These are phyloP conservation scores for Aeschynomene evenia DNA, from an alignment of 306 rosid genomes.

Conservation along the genomic window DNA sequence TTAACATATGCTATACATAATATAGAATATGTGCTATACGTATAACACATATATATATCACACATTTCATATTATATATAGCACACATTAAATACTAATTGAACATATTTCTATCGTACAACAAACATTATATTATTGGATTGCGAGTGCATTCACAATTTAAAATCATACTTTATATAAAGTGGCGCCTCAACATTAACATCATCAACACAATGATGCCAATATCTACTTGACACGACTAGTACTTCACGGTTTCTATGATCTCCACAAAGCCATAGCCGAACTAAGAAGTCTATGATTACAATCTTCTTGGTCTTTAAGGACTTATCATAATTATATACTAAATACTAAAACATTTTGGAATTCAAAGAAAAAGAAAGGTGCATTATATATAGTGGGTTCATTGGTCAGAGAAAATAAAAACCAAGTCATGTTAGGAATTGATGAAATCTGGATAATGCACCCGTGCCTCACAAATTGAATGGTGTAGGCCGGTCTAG, in stretches of 20 bases:
- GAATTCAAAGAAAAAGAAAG: neutral
- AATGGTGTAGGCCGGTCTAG: constrained; percentile 35
- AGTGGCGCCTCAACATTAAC: constrained; percentile 9
- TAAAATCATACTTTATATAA: constrained; percentile 7
- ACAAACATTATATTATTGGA: too few species aligned
- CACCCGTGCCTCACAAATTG: constrained; percentile 26
- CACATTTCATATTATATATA: too few species aligned
- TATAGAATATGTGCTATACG: too few species aligned
- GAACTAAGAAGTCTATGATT: constrained; percentile 20
- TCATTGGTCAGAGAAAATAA: constrained; percentile 15
- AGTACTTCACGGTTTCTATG: constrained; percentile 3
- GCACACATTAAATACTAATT: too few species aligned
- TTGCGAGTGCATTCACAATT: too few species aligned
- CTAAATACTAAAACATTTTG: constrained; percentile 25
- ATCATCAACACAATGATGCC: too few species aligned
- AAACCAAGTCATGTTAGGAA: constrained; percentile 24
- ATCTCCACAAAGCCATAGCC: constrained; percentile 35
- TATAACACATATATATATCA: too few species aligned
- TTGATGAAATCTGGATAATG: constrained; percentile 24
- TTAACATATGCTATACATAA: too few species aligned
- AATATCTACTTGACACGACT: constrained; percentile 30
- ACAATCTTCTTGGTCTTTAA: neutral
- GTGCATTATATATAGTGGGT: constrained; percentile 33
- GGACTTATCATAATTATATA: constrained; percentile 4
- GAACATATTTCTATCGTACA: too few species aligned